phyloP scores from a whole-genome alignment of 1,139 yeast species.

The Pichia sp. region DNA sequence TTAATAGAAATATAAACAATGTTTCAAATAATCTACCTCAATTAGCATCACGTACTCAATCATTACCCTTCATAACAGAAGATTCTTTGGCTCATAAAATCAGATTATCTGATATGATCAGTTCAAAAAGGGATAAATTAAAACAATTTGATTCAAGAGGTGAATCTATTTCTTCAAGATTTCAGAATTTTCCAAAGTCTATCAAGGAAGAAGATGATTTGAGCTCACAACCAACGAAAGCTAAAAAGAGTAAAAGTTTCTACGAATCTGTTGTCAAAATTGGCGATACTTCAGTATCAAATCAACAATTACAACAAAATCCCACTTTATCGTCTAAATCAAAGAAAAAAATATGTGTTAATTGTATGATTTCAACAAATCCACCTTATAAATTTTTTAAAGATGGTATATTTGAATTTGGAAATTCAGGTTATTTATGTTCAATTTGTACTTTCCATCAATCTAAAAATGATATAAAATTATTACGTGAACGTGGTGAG shows the following conservation, averaged over 20 bases:
- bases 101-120: slow-evolving; percentile 24
- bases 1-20: slow-evolving; percentile 2
- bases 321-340: background rate
- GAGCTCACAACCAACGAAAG: slow-evolving; percentile 23
- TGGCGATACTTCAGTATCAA: slow-evolving; percentile 21
- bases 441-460: slow-evolving; percentile 23
- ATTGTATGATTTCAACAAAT: slow-evolving; percentile 25
- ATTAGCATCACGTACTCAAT: slow-evolving; percentile 30
- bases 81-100: slow-evolving; percentile 29
- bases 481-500: slow-evolving; percentile 27
- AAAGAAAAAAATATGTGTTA: slow-evolving; percentile 23
- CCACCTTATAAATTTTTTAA: slow-evolving; percentile 30
- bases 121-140: slow-evolving; percentile 9
- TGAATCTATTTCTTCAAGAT: slow-evolving; percentile 27
- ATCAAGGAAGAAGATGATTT: slow-evolving; percentile 13
- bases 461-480: slow-evolving; percentile 18
- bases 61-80: slow-evolving; percentile 28
- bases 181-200: slow-evolving; percentile 25
- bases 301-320: background rate
- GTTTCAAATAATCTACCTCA: slow-evolving; percentile 17
- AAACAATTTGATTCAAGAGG: slow-evolving; percentile 20
- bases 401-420: slow-evolving; percentile 29
- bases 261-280: slow-evolving; percentile 27
- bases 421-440: slow-evolving; percentile 31
- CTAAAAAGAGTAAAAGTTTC: slow-evolving; percentile 27